Conservation (phyloP, 2,329 filamentous ascomycete species). For the Apiospora kogelbergensis region DNA sequence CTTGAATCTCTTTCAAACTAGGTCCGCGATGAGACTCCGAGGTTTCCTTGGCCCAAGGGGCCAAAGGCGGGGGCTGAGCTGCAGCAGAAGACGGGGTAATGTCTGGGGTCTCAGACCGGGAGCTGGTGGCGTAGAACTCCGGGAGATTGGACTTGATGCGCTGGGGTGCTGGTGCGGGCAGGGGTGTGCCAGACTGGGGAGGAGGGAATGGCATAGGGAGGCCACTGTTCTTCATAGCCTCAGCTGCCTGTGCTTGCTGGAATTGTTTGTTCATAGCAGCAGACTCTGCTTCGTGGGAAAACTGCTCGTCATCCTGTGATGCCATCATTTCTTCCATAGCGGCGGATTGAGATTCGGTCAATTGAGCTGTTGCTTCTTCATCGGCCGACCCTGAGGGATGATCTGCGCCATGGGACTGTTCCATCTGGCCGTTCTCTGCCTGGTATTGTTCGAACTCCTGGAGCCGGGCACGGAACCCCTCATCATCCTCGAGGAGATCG, state of each 20-base stretch:
- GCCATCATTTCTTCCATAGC: constrained; percentile 15
- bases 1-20: constrained; percentile 94
- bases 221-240: constrained; percentile 59
- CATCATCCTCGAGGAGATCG: constrained; percentile 52
- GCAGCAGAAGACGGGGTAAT: constrained; percentile 38
- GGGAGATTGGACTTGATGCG: constrained; percentile 81
- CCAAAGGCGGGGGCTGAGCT: constrained; percentile 67
- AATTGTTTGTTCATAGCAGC: constrained; percentile 55
- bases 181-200: constrained; percentile 73
- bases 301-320: constrained; percentile 16
- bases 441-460: constrained; percentile 81
- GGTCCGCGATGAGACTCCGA: constrained; percentile 74
- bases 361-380: constrained; percentile 14
- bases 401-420: constrained; percentile 21
- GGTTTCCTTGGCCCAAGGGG: constrained; percentile 93
- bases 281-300: constrained; percentile 22
- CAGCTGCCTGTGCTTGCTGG: constrained; percentile 52
- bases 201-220: constrained; percentile 77
- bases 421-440: constrained; percentile 64
- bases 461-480: constrained; percentile 69
- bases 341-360: not conserved
- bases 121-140: constrained; percentile 62
- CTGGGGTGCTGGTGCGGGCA: constrained; percentile 87
- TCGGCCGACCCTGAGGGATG: constrained; percentile 16
- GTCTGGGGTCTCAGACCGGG: constrained; percentile 76